A percentile compares a stretch with the other conserved stretches of the same genome.
These are phyloP conservation scores for Avena insularis DNA, from an alignment of 176 grass and related monocot species.

Conservation along the genomic window DNA sequence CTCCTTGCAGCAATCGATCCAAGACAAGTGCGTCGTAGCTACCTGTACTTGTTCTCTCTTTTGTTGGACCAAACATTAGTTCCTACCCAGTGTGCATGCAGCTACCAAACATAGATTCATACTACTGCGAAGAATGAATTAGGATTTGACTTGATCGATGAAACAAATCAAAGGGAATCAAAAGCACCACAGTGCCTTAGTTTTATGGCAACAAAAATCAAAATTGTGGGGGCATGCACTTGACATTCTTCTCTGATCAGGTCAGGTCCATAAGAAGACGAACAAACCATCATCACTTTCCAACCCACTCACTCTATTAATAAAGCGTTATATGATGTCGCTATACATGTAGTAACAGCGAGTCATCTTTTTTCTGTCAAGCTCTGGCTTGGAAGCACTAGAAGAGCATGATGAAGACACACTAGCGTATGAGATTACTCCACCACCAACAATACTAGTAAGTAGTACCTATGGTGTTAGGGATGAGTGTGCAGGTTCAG, in stretches of 20 bases:
- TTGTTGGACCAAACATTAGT: slow-evolving; percentile 29
- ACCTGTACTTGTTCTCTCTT: slow-evolving; percentile 5
- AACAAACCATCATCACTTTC: slow-evolving; percentile 27
- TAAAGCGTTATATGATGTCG: slow-evolving; percentile 6
- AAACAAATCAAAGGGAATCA: background rate
- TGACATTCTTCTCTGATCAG: background rate
- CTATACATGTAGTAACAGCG: slow-evolving; percentile 15
- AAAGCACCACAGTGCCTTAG: background rate
- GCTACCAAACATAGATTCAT: background rate
- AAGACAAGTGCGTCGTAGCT: slow-evolving; percentile 15
- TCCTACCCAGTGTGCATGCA: background rate
- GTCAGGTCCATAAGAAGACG: slow-evolving; percentile 14
- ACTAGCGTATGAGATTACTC: slow-evolving; percentile 19
- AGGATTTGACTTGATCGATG: background rate
- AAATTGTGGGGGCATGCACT: background rate
- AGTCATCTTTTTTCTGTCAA: slow-evolving; percentile 17
- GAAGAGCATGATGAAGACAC: background rate
- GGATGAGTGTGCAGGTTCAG: background rate
- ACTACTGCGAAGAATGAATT: background rate
- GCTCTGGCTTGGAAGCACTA: background rate
- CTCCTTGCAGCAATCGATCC: background rate
- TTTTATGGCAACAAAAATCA: slow-evolving; percentile 32
- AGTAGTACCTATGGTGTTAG: background rate
- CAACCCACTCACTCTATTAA: slow-evolving; percentile 40
- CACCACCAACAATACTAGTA: background rate